Base-by-base conservation (phyloP, 768 basidiomycete species). In the Pulveroboletus sp. region DNA sequence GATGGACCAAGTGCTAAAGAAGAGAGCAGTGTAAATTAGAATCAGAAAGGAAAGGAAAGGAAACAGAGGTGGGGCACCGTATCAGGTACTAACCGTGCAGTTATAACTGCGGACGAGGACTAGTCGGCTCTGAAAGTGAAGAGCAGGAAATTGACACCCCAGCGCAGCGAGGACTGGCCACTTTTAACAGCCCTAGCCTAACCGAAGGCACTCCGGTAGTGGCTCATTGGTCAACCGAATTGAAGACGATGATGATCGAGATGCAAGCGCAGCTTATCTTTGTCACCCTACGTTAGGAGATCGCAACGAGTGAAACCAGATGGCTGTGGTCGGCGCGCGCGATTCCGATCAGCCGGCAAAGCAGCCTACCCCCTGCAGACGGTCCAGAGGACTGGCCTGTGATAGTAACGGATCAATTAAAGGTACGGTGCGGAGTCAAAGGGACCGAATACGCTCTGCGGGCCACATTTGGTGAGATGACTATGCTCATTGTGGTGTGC, bases 111-210 rank as follows among this genome's bases (percentile, higher is more conserved):
- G 15, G 32, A 26, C 6, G 47, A 15, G 43, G 32, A 15, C 40
- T 11, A 18, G 64, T 47, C 32, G 5, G 24, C 37, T 66, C 63
- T 56, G 3, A 51, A 58, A 67, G 39, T 36, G 12, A 43, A 37
- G 39, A 28, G 39, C 10, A 18, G 28, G 28, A 15, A 10, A 43
- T 28, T 27, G 21, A 9, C 17, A 15, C 32, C 30, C 6, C 18
- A 2, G 37, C 26, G 9, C 15, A 26, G 8, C 11, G 24, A 27
- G n/a, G 31, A 30, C 39, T n/a, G 44, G 18, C 15, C n/a, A 51
- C 52, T 55, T 49, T 14, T 18, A 61, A 58, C 17, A 11, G 12
- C 43, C 9, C 50, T 35, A 15, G 15, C 28, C 6, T 38, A 10
- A 12, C 28, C 9, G 8, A 33, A 40, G 46, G 40, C 9, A 31